Base-by-base conservation (phyloP, 2,329 filamentous ascomycete species). In the Parafenestella ontariensis region DNA sequence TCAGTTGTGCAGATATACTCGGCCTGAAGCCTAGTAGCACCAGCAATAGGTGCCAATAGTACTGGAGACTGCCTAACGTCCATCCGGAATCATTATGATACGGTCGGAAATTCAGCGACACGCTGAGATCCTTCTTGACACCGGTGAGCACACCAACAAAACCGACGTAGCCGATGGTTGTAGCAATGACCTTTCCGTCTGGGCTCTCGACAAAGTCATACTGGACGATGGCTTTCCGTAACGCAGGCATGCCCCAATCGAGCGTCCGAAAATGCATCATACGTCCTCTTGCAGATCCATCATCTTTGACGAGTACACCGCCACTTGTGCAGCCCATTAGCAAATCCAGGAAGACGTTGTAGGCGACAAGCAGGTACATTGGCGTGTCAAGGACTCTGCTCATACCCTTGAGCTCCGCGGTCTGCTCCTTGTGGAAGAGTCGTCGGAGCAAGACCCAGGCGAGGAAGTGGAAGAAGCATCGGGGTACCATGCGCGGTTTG, bases 321-420 rank as follows among this genome's bases (percentile, higher is more conserved):
- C 84, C 84, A 56, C 84, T 87, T 1, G 87, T 89, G 66, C 87
- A 89, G 2, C 87, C 87, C 73, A 89, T 82, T 31, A 89, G 76
- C 5, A 84, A 73, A 62, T 90, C 87, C 1, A 89, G 76, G 1
- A 89, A 72, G 1, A 85, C 83, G 61, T 89, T 89, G 61, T 88
- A 81, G 2, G 82, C 81, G 2, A 89, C 81, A 0, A 89, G 76
- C 0, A 89, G 71, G 59, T 87, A 85, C 68, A 89, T 76, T 1
- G 83, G 77, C 3, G 89, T 76, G 0, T 78, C 81, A 0, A 79
- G 80, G 2, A 72, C 77, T 23, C 75, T 68, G 23, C 81, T 78
- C 31, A 89, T 86, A 0, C 87, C 87, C 3, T 69, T 73, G n/a
- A 90, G 71, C 68, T 89, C 87, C 40, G 82, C 78, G 0, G 82